Percentiles rank a stretch among this genome's conserved stretches.
phyloP scores from a whole-genome alignment of 164 flowering plant species.

The Paratinospora sagittata region DNA sequence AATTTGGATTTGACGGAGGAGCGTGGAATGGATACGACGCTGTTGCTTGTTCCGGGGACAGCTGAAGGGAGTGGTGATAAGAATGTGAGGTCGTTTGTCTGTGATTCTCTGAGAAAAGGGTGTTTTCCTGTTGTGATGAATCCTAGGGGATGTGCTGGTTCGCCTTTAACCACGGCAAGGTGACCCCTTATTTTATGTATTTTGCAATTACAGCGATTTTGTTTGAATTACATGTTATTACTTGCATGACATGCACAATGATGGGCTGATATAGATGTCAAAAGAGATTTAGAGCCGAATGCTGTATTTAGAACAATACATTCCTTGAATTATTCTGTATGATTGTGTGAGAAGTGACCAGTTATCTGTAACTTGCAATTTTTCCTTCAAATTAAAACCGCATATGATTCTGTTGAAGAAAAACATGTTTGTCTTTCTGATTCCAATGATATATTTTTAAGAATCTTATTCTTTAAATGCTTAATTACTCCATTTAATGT shows the following conservation, averaged over 20 bases:
- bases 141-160: conserved; percentile 92
- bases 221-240: background rate
- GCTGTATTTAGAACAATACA: too few species aligned
- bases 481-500: conserved; percentile 41
- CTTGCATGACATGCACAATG: too few species aligned
- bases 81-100: conserved; percentile 44
- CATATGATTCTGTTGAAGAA: background rate
- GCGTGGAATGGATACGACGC: conserved; percentile 70
- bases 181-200: conserved; percentile 18
- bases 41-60: conserved; percentile 80
- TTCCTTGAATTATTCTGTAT: too few species aligned
- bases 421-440: background rate
- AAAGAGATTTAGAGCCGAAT: too few species aligned
- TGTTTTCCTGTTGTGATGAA: conserved; percentile 86
- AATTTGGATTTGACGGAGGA: conserved; percentile 72
- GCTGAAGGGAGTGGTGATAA: conserved; percentile 63
- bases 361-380: too few species aligned
- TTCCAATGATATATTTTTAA: background rate
- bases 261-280: too few species aligned
- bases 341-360: too few species aligned
- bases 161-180: conserved; percentile 88
- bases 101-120: conserved; percentile 53
- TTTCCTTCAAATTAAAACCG: background rate
- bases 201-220: background rate
- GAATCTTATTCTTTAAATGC: conserved; percentile 6